Percentiles rank a stretch among this genome's conserved stretches.
phyloP scores from a whole-genome alignment of 768 basidiomycete species.

The Hericium alpestre region DNA sequence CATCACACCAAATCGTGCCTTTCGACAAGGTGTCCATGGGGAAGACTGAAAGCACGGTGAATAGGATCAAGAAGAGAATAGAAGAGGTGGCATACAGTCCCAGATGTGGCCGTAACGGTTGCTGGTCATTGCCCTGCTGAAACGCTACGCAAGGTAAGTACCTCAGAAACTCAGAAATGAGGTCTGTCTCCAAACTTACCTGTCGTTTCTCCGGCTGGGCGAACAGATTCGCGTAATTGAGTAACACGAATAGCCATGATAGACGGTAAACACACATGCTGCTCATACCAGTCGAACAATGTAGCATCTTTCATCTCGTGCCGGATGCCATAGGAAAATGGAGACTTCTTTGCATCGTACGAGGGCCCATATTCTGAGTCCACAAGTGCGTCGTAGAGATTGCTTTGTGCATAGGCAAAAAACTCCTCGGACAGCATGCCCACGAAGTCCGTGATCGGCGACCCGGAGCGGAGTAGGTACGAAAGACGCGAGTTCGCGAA shows the following conservation, averaged over 20 bases:
- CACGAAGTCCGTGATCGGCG: conserved; percentile 19
- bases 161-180: background rate
- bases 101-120: background rate
- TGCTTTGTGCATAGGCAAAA: conserved; percentile 13
- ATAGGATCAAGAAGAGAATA: background rate
- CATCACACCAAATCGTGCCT: conserved; percentile 20
- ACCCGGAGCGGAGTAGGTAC: conserved; percentile 22
- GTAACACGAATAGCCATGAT: too few species aligned
- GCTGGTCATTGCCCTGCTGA: background rate
- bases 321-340: conserved; percentile 5
- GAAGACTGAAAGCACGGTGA: conserved; percentile 12
- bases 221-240: background rate
- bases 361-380: conserved; percentile 22
- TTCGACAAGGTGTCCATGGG: conserved; percentile 15
- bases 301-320: background rate
- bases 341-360: conserved; percentile 5
- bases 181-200: background rate
- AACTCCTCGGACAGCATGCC: conserved; percentile 13
- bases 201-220: background rate
- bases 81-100: background rate
- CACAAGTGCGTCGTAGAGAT: conserved; percentile 24
- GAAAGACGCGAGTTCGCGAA: conserved; percentile 34
- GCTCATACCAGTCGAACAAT: background rate
- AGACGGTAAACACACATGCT: background rate
- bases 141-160: background rate